Conservation (phyloP, 2,329 filamentous ascomycete genomes). For the Tolypocladium amazonense region DNA sequence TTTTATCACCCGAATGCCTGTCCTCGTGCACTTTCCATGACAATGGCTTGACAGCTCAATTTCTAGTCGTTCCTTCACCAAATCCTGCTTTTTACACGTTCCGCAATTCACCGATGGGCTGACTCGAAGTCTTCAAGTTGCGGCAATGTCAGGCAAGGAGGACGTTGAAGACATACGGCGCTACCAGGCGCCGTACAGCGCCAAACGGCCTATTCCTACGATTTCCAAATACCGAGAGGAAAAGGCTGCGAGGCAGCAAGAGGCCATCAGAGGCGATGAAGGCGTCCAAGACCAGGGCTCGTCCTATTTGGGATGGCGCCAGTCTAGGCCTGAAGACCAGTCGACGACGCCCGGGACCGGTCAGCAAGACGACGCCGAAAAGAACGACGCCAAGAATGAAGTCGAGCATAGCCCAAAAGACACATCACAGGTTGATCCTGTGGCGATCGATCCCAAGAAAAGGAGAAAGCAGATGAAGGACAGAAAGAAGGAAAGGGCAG, state of each 20-base stretch:
- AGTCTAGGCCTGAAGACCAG: neutral
- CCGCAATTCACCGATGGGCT: neutral
- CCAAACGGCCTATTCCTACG: conserved; percentile 34
- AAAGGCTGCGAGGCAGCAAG: conserved; percentile 29
- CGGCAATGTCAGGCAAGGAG: conserved; percentile 23
- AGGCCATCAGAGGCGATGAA: conserved; percentile 22
- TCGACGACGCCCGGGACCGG: neutral
- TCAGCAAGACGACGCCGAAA: conserved; percentile 5
- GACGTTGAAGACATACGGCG: conserved; percentile 26
- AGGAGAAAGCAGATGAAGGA: conserved; percentile 39
- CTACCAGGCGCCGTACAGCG: conserved; percentile 30
- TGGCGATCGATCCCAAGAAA: conserved; percentile 30
- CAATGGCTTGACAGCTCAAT: neutral
- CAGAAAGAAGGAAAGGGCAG: conserved; percentile 30
- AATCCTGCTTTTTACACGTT: neutral
- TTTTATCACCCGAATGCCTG: neutral
- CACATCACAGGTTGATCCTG: conserved; percentile 24
- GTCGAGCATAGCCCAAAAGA: conserved; percentile 14
- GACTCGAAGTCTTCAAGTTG: neutral
- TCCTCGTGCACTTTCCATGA: neutral
- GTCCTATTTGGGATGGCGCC: neutral
- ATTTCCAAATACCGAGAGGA: conserved; percentile 37
- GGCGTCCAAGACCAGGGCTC: conserved; percentile 3
- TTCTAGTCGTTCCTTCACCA: neutral
- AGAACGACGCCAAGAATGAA: conserved; percentile 7